A percentile compares a stretch with the other conserved stretches of the same genome.
These are phyloP conservation scores for Hawksworthiomyces lignivorus DNA, from an alignment of 2,329 filamentous ascomycete genomes.

Conservation along the genomic window DNA sequence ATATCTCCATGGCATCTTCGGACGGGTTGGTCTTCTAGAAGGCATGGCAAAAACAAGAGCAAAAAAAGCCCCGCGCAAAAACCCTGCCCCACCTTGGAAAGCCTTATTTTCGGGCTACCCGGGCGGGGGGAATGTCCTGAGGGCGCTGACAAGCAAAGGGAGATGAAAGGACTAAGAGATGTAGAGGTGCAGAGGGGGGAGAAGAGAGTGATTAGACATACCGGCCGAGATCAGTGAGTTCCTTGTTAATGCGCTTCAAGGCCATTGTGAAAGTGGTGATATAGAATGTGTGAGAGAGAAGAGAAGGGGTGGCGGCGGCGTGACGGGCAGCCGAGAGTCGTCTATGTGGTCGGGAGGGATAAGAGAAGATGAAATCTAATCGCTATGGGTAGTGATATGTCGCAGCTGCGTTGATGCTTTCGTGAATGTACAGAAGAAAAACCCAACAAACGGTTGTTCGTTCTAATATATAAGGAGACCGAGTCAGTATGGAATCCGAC, in stretches of 20 bases:
- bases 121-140: neutral
- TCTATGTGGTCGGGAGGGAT: constrained; percentile 1
- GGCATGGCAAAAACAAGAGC: neutral
- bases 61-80: constrained; percentile 9
- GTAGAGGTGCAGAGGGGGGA: constrained; percentile 1
- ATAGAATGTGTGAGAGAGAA: constrained; percentile 11
- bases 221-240: constrained; percentile 84
- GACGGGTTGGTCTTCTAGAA: too few species aligned
- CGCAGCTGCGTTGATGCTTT: too few species aligned
- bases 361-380: neutral
- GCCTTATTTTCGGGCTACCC: constrained; percentile 12
- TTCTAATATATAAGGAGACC: neutral
- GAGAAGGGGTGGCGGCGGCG: neutral
- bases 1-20: too few species aligned
- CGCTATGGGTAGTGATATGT: too few species aligned
- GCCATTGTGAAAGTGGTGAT: constrained; percentile 52
- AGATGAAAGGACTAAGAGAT: neutral
- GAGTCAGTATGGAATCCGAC: constrained; percentile 10
- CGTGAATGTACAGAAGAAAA: neutral
- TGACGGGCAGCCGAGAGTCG: neutral
- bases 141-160: neutral
- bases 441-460: neutral
- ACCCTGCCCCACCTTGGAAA: constrained; percentile 15
- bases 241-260: constrained; percentile 92
- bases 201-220: constrained; percentile 32